These are phyloP conservation scores for Acer saccharum DNA, from an alignment of 345 rosid genomes.

Conservation along the genomic window DNA sequence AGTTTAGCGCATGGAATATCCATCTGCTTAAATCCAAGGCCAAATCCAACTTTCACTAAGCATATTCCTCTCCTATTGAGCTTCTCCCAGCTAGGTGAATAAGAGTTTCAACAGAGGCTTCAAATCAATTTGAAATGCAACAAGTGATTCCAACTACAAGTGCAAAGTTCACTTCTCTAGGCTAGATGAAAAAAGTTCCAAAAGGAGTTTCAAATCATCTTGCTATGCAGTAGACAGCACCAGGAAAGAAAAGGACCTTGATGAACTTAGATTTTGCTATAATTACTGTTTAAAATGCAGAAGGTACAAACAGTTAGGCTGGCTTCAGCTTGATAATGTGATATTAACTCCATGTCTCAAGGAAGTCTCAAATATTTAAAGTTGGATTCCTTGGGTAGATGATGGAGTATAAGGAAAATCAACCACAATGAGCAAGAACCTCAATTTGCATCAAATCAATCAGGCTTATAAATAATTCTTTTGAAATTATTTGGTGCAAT, in stretches of 20 bases:
- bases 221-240: background rate
- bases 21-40: background rate
- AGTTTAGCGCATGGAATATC: background rate
- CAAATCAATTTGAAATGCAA: conserved; percentile 1
- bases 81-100: background rate
- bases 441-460: background rate
- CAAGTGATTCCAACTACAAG: background rate
- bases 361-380: background rate
- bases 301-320: background rate
- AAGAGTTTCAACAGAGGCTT: background rate
- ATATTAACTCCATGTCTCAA: background rate
- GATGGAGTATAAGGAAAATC: background rate
- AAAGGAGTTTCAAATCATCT: conserved; percentile 3
- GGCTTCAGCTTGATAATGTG: background rate
- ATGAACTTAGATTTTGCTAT: background rate
- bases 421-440: background rate
- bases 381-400: background rate
- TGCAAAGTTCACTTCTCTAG: background rate
- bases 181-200: background rate
- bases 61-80: background rate
- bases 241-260: background rate
- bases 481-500: background rate
- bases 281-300: background rate
- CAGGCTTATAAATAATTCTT: background rate
- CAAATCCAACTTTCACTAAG: background rate